phyloP scores from a whole-genome alignment of 495 filamentous ascomycete species.

The Talaromyces thailandensis region DNA sequence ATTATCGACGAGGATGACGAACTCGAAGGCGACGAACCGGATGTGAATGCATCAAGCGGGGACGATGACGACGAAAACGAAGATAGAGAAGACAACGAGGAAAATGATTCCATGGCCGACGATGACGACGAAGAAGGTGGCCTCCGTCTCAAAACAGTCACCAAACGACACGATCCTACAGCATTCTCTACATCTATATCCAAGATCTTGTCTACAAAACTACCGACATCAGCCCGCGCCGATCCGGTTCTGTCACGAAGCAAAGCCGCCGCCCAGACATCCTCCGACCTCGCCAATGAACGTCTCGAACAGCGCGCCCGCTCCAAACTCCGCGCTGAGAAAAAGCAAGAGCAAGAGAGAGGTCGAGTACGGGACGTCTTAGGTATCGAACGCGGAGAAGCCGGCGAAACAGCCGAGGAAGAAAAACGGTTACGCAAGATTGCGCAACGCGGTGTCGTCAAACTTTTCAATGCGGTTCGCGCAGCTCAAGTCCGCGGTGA shows the following conservation, averaged over 20 bases:
- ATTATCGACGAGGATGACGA: constrained; percentile 14
- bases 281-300: constrained; percentile 56
- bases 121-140: constrained; percentile 13
- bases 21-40: constrained; percentile 21
- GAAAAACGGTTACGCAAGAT: constrained; percentile 78
- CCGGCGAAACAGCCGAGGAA: constrained; percentile 55
- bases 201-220: constrained; percentile 81
- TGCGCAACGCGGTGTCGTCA: constrained; percentile 85
- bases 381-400: constrained; percentile 36
- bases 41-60: constrained; percentile 18
- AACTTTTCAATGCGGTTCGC: constrained; percentile 91
- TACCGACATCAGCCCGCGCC: constrained; percentile 65
- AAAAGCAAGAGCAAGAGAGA: constrained; percentile 71
- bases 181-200: constrained; percentile 87
- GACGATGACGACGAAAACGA: neutral
- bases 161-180: constrained; percentile 80
- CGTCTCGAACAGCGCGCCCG: constrained; percentile 75
- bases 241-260: constrained; percentile 87
- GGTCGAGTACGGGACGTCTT: constrained; percentile 82
- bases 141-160: constrained; percentile 16
- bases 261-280: constrained; percentile 54
- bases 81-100: constrained; percentile 13
- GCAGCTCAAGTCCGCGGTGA: constrained; percentile 80
- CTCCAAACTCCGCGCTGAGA: constrained; percentile 69
- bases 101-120: constrained; percentile 13